These are phyloP conservation scores for Taxillus chinensis DNA, from an alignment of 164 flowering plant genomes.

Conservation along the genomic window DNA sequence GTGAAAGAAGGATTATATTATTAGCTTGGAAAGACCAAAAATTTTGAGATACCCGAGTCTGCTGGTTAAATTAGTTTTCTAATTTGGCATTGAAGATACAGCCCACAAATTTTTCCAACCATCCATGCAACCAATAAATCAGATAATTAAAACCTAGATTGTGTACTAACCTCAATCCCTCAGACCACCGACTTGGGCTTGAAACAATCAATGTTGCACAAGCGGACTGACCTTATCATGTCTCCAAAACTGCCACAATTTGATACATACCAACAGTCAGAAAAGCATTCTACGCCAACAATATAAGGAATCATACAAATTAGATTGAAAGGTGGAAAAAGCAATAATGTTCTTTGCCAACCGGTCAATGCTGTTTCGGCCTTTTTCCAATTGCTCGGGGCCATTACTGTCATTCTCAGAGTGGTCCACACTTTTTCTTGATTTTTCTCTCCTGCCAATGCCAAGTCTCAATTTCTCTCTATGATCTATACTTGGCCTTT, in stretches of 20 bases:
- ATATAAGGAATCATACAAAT: not conserved
- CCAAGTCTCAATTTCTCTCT: slow-evolving; percentile 46
- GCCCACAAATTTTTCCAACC: not conserved
- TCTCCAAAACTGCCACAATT: slow-evolving; percentile 59
- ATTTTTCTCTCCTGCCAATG: slow-evolving; percentile 10
- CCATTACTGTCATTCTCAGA: slow-evolving; percentile 11
- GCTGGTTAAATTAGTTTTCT: too few species aligned
- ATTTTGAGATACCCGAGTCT: too few species aligned
- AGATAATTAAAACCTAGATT: slow-evolving; percentile 8
- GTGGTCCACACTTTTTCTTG: slow-evolving; percentile 17
- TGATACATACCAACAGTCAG: slow-evolving; percentile 19
- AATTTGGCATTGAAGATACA: too few species aligned
- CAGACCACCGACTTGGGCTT: slow-evolving; percentile 33
- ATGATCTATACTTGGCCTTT: slow-evolving; percentile 36
- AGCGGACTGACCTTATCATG: slow-evolving; percentile 67
- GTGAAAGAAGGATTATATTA: too few species aligned
- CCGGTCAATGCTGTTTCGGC: slow-evolving; percentile 80
- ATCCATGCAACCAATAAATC: slow-evolving; percentile 10
- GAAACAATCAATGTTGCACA: slow-evolving; percentile 86
- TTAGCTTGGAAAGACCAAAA: too few species aligned
- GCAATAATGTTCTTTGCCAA: slow-evolving; percentile 17
- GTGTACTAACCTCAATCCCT: slow-evolving; percentile 13
- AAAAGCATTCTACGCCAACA: not conserved
- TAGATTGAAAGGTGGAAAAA: not conserved
- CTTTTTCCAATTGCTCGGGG: slow-evolving; percentile 22